These are phyloP conservation scores for Spathaspora sp. DNA, from an alignment of 1,139 yeast species.

Conservation along the genomic window DNA sequence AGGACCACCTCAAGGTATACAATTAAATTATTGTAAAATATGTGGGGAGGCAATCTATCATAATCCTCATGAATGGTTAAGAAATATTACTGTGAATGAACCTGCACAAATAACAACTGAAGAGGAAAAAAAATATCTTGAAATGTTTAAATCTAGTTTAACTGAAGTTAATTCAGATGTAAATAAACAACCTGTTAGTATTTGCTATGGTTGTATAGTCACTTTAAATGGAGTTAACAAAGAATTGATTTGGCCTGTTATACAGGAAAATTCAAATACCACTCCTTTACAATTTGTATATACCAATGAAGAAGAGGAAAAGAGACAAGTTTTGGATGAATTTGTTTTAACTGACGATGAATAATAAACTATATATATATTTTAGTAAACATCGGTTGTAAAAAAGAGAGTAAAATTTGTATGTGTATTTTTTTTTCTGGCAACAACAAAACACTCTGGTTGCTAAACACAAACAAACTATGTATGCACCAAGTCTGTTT, in stretches of 20 bases:
- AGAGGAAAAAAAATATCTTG: slow-evolving; percentile 42
- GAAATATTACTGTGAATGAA: slow-evolving; percentile 66
- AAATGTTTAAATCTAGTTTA: slow-evolving; percentile 21
- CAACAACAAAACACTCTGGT: not conserved
- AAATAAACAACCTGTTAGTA: slow-evolving; percentile 19
- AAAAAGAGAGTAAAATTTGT: not conserved
- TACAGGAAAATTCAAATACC: slow-evolving; percentile 16
- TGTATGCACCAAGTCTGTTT: slow-evolving; percentile 16
- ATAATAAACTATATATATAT: slow-evolving; percentile 7
- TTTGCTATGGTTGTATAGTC: slow-evolving; percentile 82
- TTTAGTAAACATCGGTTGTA: not conserved
- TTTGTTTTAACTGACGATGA: slow-evolving; percentile 48
- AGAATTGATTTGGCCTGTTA: slow-evolving; percentile 54
- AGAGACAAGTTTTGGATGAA: slow-evolving; percentile 46
- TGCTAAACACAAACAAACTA: not conserved
- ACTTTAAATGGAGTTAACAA: slow-evolving; percentile 47
- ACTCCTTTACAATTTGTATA: slow-evolving; percentile 6
- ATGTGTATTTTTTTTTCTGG: not conserved
- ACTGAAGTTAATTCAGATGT: slow-evolving; percentile 6
- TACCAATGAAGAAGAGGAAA: slow-evolving; percentile 21
- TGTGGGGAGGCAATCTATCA: slow-evolving; percentile 53
- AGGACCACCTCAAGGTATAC: slow-evolving; percentile 38
- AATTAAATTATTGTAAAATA: slow-evolving; percentile 40
- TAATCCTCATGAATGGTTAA: slow-evolving; percentile 69
- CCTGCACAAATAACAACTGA: slow-evolving; percentile 51